Conservation (phyloP, 225 moss, liverwort and hornwort genomes). For the Antitrichia curtipendula region DNA sequence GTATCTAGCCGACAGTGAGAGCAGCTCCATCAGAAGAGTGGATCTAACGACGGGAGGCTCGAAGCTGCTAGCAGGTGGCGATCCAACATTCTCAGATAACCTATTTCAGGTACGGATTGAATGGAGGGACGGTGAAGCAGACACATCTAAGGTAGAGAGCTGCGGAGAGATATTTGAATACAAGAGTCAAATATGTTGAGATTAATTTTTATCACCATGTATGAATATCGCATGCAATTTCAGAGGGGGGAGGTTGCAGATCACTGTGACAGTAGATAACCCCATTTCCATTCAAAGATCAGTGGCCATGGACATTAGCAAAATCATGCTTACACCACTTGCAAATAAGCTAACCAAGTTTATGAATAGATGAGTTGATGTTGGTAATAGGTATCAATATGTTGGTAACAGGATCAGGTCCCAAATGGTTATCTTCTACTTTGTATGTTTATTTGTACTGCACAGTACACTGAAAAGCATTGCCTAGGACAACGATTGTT, state of each 20-base stretch:
- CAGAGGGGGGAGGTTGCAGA: background rate
- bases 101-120: slow-evolving; percentile 55
- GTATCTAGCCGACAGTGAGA: slow-evolving; percentile 89
- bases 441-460: background rate
- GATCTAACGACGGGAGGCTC: slow-evolving; percentile 73
- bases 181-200: background rate
- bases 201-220: background rate
- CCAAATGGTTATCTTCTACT: background rate
- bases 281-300: background rate
- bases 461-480: background rate
- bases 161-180: background rate
- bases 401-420: background rate
- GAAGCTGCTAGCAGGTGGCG: slow-evolving; percentile 78
- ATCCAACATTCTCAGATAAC: slow-evolving; percentile 80
- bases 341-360: background rate
- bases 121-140: background rate
- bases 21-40: slow-evolving; percentile 81
- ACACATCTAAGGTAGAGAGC: background rate
- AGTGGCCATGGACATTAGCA: background rate
- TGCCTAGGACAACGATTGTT: background rate
- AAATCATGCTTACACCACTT: background rate
- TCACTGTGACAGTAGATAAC: background rate
- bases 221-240: background rate
- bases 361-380: background rate
- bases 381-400: background rate